These are phyloP conservation scores for Penicillium longicatenatum DNA, from an alignment of 495 filamentous ascomycete genomes.

Conservation along the genomic window DNA sequence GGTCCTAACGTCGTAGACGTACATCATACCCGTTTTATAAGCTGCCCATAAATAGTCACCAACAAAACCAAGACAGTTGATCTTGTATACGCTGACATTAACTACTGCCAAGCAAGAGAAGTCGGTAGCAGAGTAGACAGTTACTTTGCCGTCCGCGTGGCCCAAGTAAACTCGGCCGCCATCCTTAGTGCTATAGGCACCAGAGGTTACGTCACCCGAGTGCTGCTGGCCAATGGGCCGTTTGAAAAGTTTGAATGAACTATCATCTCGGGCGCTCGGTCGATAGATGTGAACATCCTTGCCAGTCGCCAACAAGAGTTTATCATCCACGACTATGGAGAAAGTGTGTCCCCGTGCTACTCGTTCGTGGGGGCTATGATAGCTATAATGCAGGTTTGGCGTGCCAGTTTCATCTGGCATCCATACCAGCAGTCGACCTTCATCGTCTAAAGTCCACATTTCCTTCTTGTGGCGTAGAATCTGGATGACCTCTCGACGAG, in stretches of 20 bases:
- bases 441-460: constrained; percentile 93
- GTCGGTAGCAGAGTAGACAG: constrained; percentile 77
- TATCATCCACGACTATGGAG: constrained; percentile 77
- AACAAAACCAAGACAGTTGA: constrained; percentile 82
- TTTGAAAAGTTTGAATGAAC: constrained; percentile 70
- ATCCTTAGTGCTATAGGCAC: constrained; percentile 70
- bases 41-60: constrained; percentile 90
- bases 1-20: constrained; percentile 81
- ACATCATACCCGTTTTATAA: constrained; percentile 93
- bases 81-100: constrained; percentile 91
- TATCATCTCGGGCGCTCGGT: constrained; percentile 66
- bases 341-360: constrained; percentile 82
- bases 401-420: constrained; percentile 72
- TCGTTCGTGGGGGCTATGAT: constrained; percentile 64
- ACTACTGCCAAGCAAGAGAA: constrained; percentile 75
- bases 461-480: constrained; percentile 85
- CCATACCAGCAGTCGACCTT: constrained; percentile 88
- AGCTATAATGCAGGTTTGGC: constrained; percentile 67
- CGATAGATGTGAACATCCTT: constrained; percentile 85
- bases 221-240: constrained; percentile 65
- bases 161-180: constrained; percentile 87
- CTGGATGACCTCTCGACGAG: constrained; percentile 78
- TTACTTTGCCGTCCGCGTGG: constrained; percentile 91
- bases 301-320: constrained; percentile 86
- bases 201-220: constrained; percentile 86